Base-by-base conservation (phyloP, 2,329 filamentous ascomycete genomes). In the Botrytis pseudocinerea region DNA sequence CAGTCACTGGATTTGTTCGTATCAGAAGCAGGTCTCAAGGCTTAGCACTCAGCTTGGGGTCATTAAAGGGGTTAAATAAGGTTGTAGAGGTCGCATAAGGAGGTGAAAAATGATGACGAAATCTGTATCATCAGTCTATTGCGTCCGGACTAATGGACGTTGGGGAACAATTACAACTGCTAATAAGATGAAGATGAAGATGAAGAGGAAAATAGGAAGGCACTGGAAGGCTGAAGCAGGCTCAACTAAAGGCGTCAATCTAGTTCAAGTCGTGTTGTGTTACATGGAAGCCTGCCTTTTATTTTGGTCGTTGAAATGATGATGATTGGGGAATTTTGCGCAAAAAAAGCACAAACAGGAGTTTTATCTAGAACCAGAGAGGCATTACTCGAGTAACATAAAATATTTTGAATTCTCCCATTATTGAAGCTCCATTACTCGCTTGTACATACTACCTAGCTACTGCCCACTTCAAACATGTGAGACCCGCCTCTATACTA, bases 21-120 rank as follows among this genome's bases (percentile, higher is more conserved):
- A 99, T 99, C 89, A 91, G 96, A 84, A 98, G 95, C 86, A 92
- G 96, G 82, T 97, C 94, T 54, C 96, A 99, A 85, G 96, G 96
- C 66, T 86, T 99, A 80, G 96, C 96, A 18, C 85, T 99, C 78
- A 98, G 95, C 84, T 85, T 99, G 76, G 96, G 96, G 46, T 97
- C 94, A 68, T 86, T 99, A 80, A 99, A 98, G 85, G 96, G 96
- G 2, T 85, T 99, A 75, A 97, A 95, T 85, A 96, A 95, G 84
- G 91, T 91, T 78, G 89, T 80, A 63, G 80, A 81, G 48, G 77
- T 75, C 62, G 79, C 78, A 75, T 81, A 76, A 80, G 71, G 35
- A 51, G 14, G 35, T 42, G 57, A 66, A 20, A 44, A 69, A 66
- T 46, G 60, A 73, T 70, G 16, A 63, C 32, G 25, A 70, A 69